Evolutionary conservation across 2,329 filamentous ascomycete species (phyloP).

Genomic region (Botrytis squamosa): DNA sequence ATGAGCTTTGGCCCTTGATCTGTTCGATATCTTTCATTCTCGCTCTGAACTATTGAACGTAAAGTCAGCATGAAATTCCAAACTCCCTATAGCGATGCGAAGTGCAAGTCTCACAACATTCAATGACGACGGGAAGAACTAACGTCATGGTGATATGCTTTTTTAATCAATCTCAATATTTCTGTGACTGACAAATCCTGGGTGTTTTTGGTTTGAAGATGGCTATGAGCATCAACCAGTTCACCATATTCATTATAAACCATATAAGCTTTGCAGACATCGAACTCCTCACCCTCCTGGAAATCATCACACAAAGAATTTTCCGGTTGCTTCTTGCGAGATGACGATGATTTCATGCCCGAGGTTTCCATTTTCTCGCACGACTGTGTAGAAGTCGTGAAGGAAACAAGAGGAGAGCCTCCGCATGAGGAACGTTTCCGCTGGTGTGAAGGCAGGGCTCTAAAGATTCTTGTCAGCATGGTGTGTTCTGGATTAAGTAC

Average conservation of each 20-base stretch:
- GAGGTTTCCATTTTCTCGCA: background rate
- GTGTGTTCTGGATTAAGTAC: no score
- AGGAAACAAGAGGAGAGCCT: slow-evolving; percentile 6
- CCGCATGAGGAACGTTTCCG: background rate
- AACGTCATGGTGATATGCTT: slow-evolving; percentile 36
- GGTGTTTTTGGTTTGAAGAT: slow-evolving; percentile 20
- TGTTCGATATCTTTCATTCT: slow-evolving; percentile 28
- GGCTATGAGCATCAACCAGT: slow-evolving; percentile 29
- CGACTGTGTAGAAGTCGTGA: background rate
- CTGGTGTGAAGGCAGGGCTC: background rate
- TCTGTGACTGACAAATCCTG: slow-evolving; percentile 30
- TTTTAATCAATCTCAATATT: slow-evolving; percentile 34
- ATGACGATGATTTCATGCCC: background rate
- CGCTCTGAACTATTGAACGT: slow-evolving; percentile 27
- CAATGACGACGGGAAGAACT: slow-evolving; percentile 10
- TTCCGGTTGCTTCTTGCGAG: background rate
- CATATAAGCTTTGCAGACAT: slow-evolving; percentile 27
- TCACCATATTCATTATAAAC: slow-evolving; percentile 38
- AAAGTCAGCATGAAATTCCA: slow-evolving; percentile 6
- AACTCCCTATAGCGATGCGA: background rate
- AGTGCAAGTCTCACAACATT: background rate
- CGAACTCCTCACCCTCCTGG: background rate
- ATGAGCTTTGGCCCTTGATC: background rate
- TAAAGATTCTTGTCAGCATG: background rate
- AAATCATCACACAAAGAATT: background rate